Conservation (phyloP, 768 basidiomycete species). For the Lentinula guzmanii region DNA sequence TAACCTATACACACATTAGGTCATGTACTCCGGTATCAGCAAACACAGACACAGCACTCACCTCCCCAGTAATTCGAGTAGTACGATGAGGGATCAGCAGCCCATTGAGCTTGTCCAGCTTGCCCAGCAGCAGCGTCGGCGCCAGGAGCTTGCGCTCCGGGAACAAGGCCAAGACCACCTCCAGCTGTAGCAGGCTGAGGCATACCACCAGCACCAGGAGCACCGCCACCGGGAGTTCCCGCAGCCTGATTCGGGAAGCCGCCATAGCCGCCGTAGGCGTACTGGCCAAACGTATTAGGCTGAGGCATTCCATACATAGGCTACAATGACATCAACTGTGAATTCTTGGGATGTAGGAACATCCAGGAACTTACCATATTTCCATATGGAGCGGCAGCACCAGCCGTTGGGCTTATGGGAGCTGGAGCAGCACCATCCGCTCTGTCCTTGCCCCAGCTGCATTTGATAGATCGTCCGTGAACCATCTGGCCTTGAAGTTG, state of each 20-base stretch:
- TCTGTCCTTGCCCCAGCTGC: slow-evolving; percentile 98
- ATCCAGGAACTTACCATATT: slow-evolving; percentile 57
- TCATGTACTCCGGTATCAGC: not conserved
- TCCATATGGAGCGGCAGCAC: slow-evolving; percentile 62
- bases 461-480: slow-evolving; percentile 95
- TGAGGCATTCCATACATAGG: slow-evolving; percentile 92
- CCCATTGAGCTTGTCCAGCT: slow-evolving; percentile 72
- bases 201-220: slow-evolving; percentile 53
- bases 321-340: slow-evolving; percentile 26
- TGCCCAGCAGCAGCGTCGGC: slow-evolving; percentile 50
- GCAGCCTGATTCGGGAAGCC: slow-evolving; percentile 60
- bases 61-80: slow-evolving; percentile 85
- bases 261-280: slow-evolving; percentile 70
- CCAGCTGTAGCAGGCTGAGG: slow-evolving; percentile 51
- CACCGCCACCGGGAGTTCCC: slow-evolving; percentile 40
- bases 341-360: slow-evolving; percentile 4
- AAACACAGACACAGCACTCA: slow-evolving; percentile 26
- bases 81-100: slow-evolving; percentile 66
- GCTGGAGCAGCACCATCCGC: slow-evolving; percentile 62
- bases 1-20: slow-evolving; percentile 47
- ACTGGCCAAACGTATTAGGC: slow-evolving; percentile 71
- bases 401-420: slow-evolving; percentile 55
- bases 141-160: slow-evolving; percentile 51
- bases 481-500: slow-evolving; percentile 97
- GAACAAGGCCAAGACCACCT: slow-evolving; percentile 47